phyloP scores from a whole-genome alignment of 257 asterid species.

The Jaltomata sinuosa region DNA sequence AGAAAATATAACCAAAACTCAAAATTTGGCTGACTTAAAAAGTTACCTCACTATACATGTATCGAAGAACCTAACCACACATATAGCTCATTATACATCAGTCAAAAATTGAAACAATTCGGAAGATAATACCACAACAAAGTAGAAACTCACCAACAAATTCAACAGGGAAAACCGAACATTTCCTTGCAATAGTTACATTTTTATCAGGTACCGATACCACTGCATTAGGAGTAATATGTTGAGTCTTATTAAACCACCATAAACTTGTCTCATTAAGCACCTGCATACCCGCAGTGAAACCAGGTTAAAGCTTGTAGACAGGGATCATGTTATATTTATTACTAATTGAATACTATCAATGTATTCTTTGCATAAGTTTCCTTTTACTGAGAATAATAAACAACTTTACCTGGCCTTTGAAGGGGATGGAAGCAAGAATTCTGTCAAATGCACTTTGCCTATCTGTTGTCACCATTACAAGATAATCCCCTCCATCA shows the following conservation, averaged over 20 bases:
- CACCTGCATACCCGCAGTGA: slow-evolving; percentile 35
- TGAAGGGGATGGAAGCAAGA: slow-evolving; percentile 94
- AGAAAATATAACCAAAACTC: background rate
- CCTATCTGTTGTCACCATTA: slow-evolving; percentile 85
- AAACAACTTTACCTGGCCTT: slow-evolving; percentile 60
- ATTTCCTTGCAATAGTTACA: slow-evolving; percentile 93
- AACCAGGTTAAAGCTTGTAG: background rate
- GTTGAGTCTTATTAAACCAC: slow-evolving; percentile 82
- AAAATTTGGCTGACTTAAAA: background rate
- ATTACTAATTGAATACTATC: background rate
- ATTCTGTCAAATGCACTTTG: slow-evolving; percentile 94
- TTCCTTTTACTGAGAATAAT: background rate
- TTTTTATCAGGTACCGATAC: slow-evolving; percentile 75
- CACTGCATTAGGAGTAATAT: slow-evolving; percentile 79
- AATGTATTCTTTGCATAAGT: background rate
- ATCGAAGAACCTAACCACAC: background rate
- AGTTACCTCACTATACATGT: background rate
- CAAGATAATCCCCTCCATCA: slow-evolving; percentile 76
- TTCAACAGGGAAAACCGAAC: slow-evolving; percentile 90
- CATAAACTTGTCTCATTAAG: slow-evolving; percentile 91
- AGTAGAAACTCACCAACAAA: slow-evolving; percentile 68
- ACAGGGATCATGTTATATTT: background rate
- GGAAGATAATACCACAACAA: background rate
- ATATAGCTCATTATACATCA: background rate
- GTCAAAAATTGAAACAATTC: background rate